Base-by-base conservation (phyloP, 208 protist genomes). In the Wallacemonas sp. region DNA sequence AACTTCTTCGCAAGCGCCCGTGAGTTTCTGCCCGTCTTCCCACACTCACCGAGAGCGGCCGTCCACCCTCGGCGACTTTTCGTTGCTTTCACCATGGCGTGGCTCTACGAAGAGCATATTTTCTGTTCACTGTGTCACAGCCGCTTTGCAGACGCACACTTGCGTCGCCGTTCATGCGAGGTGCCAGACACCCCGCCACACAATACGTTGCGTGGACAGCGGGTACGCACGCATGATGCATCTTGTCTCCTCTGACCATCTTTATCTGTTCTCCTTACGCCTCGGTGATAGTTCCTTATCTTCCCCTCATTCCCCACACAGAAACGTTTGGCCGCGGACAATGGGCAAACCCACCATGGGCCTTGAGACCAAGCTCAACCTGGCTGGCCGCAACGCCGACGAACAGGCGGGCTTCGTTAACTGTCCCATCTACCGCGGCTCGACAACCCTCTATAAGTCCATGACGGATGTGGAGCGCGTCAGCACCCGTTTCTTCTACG, bases 331-430 rank as follows among this genome's bases (percentile, higher is more conserved):
- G 24, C 9, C 8, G 52, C 26, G 5, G 26, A 41, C 36, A 32
- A 61, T 32, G 54, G 36, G 32, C 34, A 22, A n/a, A 4, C 27
- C 24, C 36, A 44, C 32, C 32, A 45, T 21, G 5, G 45, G 45
- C 24, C 37, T 73, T 4, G 54, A 73, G 38, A 73, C 73, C 32
- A 46, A 33, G 50, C 38, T 78, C 34, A 65, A 60, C 22, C 57
- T 38, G 32, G 34, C 67, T 22, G 66, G 63, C n/a, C 65, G 66
- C 26, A 45, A 70, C 53, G 37, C 44, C 29, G 64, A 61, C 0
- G 55, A 67, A 32, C 66, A 78, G 57, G 6, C 21, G 22, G 52
- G 63, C 42, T 73, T 73, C 48, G 34, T 78, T 42, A 73, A 73
- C 37, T 29, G 61, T 24, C 62, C 62, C 17, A 60, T 73, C 45